Evolutionary conservation across 768 basidiomycete genomes (phyloP).

Genomic region (Gyrodon lividus): DNA sequence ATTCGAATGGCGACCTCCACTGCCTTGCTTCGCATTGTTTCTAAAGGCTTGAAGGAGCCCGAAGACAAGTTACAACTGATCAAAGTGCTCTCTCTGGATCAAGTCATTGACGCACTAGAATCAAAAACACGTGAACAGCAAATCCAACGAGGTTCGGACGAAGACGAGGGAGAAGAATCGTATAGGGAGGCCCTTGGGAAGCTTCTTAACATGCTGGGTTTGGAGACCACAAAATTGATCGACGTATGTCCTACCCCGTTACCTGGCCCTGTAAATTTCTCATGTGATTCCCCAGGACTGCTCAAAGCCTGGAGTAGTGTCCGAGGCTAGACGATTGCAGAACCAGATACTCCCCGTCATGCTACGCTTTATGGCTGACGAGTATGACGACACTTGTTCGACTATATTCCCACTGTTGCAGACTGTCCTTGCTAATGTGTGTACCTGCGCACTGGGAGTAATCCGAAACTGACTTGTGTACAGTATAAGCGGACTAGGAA

Average conservation of each 20-base stretch:
- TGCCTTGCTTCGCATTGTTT: slow-evolving; percentile 80
- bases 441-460: slow-evolving; percentile 20
- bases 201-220: slow-evolving; percentile 76
- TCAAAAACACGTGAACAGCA: slow-evolving; percentile 69
- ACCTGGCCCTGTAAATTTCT: neutral
- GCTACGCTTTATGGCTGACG: slow-evolving; percentile 86
- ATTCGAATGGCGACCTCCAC: slow-evolving; percentile 82
- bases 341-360: slow-evolving; percentile 73
- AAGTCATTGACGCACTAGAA: slow-evolving; percentile 81
- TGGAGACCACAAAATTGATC: slow-evolving; percentile 79
- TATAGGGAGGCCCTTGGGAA: slow-evolving; percentile 89
- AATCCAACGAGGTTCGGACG: slow-evolving; percentile 59
- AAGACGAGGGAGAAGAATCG: slow-evolving; percentile 85
- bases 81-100: slow-evolving; percentile 82
- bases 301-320: slow-evolving; percentile 54
- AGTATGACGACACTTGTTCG: slow-evolving; percentile 84
- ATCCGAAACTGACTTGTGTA: slow-evolving; percentile 5
- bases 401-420: slow-evolving; percentile 83
- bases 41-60: slow-evolving; percentile 91
- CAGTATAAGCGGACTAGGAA: slow-evolving; percentile 82
- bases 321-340: slow-evolving; percentile 64
- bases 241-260: slow-evolving; percentile 50
- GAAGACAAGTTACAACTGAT: slow-evolving; percentile 87
- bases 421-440: slow-evolving; percentile 68
- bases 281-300: slow-evolving; percentile 47